A percentile compares a stretch with the other conserved stretches of the same genome.
Evolutionary conservation across 2,329 filamentous ascomycete species (phyloP).

Genomic region (Pyrenophora teres): DNA sequence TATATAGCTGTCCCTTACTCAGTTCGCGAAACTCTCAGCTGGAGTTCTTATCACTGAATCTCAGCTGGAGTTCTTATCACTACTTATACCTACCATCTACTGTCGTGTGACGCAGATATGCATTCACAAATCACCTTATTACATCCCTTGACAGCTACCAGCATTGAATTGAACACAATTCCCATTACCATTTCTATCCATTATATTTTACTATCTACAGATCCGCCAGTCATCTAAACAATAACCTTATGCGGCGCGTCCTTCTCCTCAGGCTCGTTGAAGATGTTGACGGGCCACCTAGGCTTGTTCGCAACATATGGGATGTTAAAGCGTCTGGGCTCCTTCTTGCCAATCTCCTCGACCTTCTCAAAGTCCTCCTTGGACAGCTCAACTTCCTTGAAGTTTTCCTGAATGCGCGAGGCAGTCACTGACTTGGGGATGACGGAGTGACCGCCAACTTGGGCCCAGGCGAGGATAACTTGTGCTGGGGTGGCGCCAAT

Average conservation of each 20-base stretch:
- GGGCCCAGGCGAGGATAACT: conserved; percentile 84
- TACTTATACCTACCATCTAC: too few species aligned
- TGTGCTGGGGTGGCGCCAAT: conserved; percentile 72
- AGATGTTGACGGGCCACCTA: conserved; percentile 63
- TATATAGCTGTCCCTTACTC: too few species aligned
- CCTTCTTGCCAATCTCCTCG: conserved; percentile 61
- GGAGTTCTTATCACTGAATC: too few species aligned
- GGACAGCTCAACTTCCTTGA: conserved; percentile 39
- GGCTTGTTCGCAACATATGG: conserved; percentile 53
- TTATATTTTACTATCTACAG: neutral
- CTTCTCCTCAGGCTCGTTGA: conserved; percentile 60
- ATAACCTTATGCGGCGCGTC: conserved; percentile 54
- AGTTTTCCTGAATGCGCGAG: conserved; percentile 39
- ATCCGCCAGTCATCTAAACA: conserved; percentile 7
- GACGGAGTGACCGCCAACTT: conserved; percentile 59
- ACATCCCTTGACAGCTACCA: too few species aligned
- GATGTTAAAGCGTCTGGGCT: conserved; percentile 61
- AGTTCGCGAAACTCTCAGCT: too few species aligned
- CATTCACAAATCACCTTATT: too few species aligned
- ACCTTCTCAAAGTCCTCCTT: conserved; percentile 36
- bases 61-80: too few species aligned
- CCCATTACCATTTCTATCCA: neutral
- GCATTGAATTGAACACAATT: neutral
- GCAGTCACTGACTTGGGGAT: conserved; percentile 42
- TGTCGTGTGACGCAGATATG: too few species aligned